Conservation (phyloP, 306 rosid genomes). For the Medicago arabica region DNA sequence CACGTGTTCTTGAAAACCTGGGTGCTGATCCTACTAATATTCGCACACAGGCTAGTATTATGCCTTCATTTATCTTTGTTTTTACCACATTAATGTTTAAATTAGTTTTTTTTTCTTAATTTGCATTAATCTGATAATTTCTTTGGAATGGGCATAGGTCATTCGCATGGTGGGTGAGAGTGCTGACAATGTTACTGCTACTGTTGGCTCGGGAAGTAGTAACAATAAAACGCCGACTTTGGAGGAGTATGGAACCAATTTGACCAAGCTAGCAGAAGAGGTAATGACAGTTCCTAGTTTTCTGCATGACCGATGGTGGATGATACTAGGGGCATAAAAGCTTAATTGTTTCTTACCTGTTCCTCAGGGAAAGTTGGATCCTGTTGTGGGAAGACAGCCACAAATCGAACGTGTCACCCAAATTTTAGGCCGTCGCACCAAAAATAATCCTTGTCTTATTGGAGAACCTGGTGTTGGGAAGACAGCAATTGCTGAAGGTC, state of each 20-base stretch:
- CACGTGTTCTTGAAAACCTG: slow-evolving; percentile 95
- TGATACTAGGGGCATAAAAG: slow-evolving; percentile 22
- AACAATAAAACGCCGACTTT: slow-evolving; percentile 96
- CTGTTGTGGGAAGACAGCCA: slow-evolving; percentile 95
- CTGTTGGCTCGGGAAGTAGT: slow-evolving; percentile 88
- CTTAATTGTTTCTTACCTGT: slow-evolving; percentile 21
- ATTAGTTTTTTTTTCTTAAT: background rate
- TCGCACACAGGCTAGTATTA: slow-evolving; percentile 86
- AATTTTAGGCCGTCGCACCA: slow-evolving; percentile 93
- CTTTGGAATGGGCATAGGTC: slow-evolving; percentile 60
- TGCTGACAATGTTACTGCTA: slow-evolving; percentile 88
- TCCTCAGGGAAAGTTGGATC: slow-evolving; percentile 93
- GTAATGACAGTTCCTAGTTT: slow-evolving; percentile 42
- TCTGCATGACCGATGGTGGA: slow-evolving; percentile 22
- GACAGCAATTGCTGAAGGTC: slow-evolving; percentile 99
- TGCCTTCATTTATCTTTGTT: background rate
- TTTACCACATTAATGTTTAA: background rate
- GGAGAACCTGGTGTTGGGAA: slow-evolving; percentile 99
- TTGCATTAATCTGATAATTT: slow-evolving; percentile 14
- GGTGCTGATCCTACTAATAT: slow-evolving; percentile 98
- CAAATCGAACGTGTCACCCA: slow-evolving; percentile 98
- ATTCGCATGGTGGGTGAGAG: slow-evolving; percentile 99
- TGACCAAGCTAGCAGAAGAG: slow-evolving; percentile 98
- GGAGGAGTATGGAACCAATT: slow-evolving; percentile 96
- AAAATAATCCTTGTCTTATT: slow-evolving; percentile 95